Percentiles rank a stretch among this genome's conserved stretches.
These are phyloP conservation scores for Populus euphratica DNA, from an alignment of 345 rosid genomes.

Conservation along the genomic window DNA sequence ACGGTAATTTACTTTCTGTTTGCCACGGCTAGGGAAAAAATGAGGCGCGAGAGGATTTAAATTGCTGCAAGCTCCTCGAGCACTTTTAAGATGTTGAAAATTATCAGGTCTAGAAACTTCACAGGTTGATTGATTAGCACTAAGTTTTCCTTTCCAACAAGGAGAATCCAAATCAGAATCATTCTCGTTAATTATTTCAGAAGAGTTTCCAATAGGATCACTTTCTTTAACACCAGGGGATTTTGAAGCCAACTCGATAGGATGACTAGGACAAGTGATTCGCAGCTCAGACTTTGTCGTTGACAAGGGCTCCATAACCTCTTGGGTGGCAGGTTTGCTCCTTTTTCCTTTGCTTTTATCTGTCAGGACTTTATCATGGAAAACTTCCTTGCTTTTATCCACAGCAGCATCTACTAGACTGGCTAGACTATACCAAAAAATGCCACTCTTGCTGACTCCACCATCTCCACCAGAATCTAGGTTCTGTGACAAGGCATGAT, in stretches of 20 bases:
- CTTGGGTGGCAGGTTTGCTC: conserved; percentile 2
- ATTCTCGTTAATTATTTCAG: conserved; percentile 13
- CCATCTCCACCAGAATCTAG: conserved; percentile 3
- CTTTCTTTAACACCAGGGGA: conserved; percentile 18
- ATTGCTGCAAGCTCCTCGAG: conserved; percentile 23
- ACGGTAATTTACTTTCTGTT: conserved; percentile 20
- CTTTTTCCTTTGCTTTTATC: conserved; percentile 8
- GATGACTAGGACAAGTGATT: conserved; percentile 11
- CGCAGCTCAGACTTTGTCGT: conserved; percentile 13
- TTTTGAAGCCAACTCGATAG: conserved; percentile 22
- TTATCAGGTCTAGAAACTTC: conserved; percentile 13
- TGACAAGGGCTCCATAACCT: conserved; percentile 4
- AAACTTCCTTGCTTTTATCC: conserved; percentile 14
- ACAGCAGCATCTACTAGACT: not conserved
- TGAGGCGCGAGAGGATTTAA: conserved; percentile 56
- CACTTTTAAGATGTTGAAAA: conserved; percentile 25
- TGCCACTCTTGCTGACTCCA: conserved; percentile 5
- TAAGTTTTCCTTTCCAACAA: conserved; percentile 54
- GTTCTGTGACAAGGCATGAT: conserved; percentile 8
- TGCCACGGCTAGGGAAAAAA: conserved; percentile 39
- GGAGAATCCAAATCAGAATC: conserved; percentile 65
- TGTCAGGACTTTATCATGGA: not conserved
- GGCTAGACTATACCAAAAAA: not conserved
- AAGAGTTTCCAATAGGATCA: conserved; percentile 19
- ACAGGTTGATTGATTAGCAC: conserved; percentile 3